A percentile compares a stretch with the other conserved stretches of the same genome.
phyloP scores from a whole-genome alignment of 805 yeast species.

The Metschnikowia peoriensis region DNA sequence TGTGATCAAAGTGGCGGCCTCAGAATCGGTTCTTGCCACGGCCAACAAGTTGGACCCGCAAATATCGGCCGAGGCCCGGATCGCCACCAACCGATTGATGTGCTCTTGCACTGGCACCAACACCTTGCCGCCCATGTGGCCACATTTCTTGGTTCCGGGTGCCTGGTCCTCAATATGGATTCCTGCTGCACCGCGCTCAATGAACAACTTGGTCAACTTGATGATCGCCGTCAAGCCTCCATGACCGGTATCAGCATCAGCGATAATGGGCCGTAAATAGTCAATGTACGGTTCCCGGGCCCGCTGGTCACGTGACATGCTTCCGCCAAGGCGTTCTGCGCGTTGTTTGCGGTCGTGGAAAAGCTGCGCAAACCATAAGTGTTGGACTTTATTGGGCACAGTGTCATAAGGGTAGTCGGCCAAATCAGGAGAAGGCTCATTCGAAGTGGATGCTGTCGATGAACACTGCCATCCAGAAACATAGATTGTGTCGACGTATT shows the following conservation, averaged over 20 bases:
- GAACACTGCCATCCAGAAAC: conserved; percentile 99
- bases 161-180: conserved; percentile 99
- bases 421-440: conserved; percentile 97
- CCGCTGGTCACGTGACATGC: conserved; percentile 59
- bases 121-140: conserved; percentile 99
- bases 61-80: conserved; percentile 93
- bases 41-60: conserved; percentile 81
- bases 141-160: conserved; percentile 98
- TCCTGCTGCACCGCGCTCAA: conserved; percentile 98
- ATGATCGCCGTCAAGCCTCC: conserved; percentile 97
- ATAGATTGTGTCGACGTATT: conserved; percentile 86
- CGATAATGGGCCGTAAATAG: conserved; percentile 90
- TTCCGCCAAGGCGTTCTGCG: conserved; percentile 62
- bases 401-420: conserved; percentile 99
- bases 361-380: conserved; percentile 91
- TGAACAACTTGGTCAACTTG: conserved; percentile 92
- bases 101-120: conserved; percentile 97
- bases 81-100: conserved; percentile 88
- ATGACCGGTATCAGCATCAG: conserved; percentile 98
- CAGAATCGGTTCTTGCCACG: conserved; percentile 96
- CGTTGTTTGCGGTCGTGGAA: conserved; percentile 97
- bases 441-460: conserved; percentile 94
- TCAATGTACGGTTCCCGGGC: conserved; percentile 72
- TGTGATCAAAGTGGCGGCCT: conserved; percentile 93
- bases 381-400: conserved; percentile 97